Percentiles rank a stretch among this genome's conserved stretches.
Conservation (phyloP, 2,329 filamentous ascomycete genomes). For the Paecilomyces sp. region DNA sequence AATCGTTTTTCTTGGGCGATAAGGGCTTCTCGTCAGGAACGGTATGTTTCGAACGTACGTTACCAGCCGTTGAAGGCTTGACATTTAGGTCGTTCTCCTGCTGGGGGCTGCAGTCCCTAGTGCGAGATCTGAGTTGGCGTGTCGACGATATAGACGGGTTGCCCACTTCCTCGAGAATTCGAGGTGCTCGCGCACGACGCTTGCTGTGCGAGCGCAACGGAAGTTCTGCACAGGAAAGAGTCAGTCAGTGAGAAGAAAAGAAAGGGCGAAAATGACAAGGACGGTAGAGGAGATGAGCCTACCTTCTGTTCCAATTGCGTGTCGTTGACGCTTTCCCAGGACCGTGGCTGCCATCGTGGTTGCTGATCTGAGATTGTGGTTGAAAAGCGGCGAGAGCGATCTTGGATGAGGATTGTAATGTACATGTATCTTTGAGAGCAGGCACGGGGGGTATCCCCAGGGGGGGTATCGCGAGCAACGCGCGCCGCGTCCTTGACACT, state of each 20-base stretch:
- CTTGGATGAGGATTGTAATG: slow-evolving; percentile 7
- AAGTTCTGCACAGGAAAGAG: slow-evolving; percentile 15
- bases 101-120: slow-evolving; percentile 20
- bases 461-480: slow-evolving; percentile 2
- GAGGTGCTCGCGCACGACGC: slow-evolving; percentile 39
- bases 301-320: slow-evolving; percentile 32
- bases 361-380: slow-evolving; percentile 8
- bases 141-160: slow-evolving; percentile 17
- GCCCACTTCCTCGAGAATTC: slow-evolving; percentile 27
- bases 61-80: slow-evolving; percentile 19
- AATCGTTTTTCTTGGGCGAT: slow-evolving; percentile 42
- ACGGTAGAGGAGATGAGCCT: slow-evolving; percentile 14
- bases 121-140: slow-evolving; percentile 28
- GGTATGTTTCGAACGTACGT: slow-evolving; percentile 43
- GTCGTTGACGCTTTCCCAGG: slow-evolving; percentile 39
- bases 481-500: slow-evolving; percentile 9
- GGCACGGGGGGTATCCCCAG: slow-evolving; percentile 7
- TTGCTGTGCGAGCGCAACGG: slow-evolving; percentile 37
- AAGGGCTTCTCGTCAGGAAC: slow-evolving; percentile 34
- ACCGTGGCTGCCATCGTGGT: slow-evolving; percentile 31
- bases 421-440: slow-evolving; percentile 11
- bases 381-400: slow-evolving; percentile 18
- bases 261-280: slow-evolving; percentile 7
- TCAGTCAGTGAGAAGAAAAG: slow-evolving; percentile 7
- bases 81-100: slow-evolving; percentile 19